Evolutionary conservation across 2,329 filamentous ascomycete genomes (phyloP), one percentile per base, ranked within the genome.

Genomic region (Scytalidium sp.): DNA sequence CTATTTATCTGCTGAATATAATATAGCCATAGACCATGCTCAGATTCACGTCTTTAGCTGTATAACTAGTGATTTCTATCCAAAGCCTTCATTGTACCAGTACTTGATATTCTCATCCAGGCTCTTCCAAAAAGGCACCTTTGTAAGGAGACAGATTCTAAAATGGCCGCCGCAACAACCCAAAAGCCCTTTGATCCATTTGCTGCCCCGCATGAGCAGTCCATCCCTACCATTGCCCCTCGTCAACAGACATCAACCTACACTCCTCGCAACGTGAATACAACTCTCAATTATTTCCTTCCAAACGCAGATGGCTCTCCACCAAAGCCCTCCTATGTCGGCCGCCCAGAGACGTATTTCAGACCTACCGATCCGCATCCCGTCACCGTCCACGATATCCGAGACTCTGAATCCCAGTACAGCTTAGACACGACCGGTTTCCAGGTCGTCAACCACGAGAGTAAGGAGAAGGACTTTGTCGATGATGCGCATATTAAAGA

Each of bases 371-470:
- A 23, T 21, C 15, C 36, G 19, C 45, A 53, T 15, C 19, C n/a
- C 25, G 25, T 41, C 23, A n/a, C 51, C 19, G 47, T 77, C 29
- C 67, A 68, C 25, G 76, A 79, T 54, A 68, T 77, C 21, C 60
- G 68, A 17, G 75, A 74, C 0, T 63, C 69, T 5, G 73, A 76
- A 56, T 57, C 66, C 5, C 60, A 70, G 17, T 74, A 67, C 54
- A 70, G 60, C 1, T 62, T 75, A 1, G 71, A 75, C 47, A 62
- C 52, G 3, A 71, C 67, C 23, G 72, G 67, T 3, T 72, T 71
- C 46, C 60, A 70, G 48, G 60, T 70, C 46, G 53, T 68, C 25
- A 64, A 60, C 13, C 67, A 70, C 50, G 57, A 58, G 19, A 68
- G 65, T 41, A 45, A 51, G 13, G 69, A 67, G 48, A 68, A 65